A percentile compares a stretch with the other conserved stretches of the same genome.
phyloP scores from a whole-genome alignment of 2,329 filamentous ascomycete genomes.

The Xylaria sp. region DNA sequence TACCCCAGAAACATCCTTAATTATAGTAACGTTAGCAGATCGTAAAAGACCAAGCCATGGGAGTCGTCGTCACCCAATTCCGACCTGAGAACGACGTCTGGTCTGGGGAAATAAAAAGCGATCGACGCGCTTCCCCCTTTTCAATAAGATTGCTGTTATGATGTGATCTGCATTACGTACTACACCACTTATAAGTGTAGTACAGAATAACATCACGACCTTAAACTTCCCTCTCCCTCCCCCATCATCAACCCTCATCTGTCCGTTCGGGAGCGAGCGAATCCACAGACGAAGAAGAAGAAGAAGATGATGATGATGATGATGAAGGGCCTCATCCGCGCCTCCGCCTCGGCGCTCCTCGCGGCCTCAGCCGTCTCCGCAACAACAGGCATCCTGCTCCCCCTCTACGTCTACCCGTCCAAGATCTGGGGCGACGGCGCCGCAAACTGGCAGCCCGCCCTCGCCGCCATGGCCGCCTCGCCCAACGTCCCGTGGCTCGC shows the following conservation, averaged over 20 bases:
- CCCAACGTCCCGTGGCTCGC: conserved; percentile 31
- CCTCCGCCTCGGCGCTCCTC: conserved; percentile 14
- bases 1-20: conserved; percentile 3
- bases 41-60: neutral
- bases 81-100: neutral
- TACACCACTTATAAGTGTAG: neutral
- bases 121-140: neutral
- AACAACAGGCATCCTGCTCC: conserved; percentile 35
- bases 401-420: conserved; percentile 33
- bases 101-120: neutral
- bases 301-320: no score
- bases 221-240: neutral
- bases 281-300: neutral
- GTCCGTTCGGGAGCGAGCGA: neutral
- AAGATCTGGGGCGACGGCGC: conserved; percentile 23
- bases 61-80: neutral
- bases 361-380: conserved; percentile 19
- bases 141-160: neutral
- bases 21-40: neutral
- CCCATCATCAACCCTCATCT: neutral
- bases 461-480: conserved; percentile 20
- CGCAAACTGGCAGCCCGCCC: conserved; percentile 29
- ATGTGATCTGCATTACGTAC: neutral
- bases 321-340: conserved; percentile 12
- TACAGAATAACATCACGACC: neutral